Conservation (phyloP, 2,329 filamentous ascomycete species). For the Alternaria alternata region DNA sequence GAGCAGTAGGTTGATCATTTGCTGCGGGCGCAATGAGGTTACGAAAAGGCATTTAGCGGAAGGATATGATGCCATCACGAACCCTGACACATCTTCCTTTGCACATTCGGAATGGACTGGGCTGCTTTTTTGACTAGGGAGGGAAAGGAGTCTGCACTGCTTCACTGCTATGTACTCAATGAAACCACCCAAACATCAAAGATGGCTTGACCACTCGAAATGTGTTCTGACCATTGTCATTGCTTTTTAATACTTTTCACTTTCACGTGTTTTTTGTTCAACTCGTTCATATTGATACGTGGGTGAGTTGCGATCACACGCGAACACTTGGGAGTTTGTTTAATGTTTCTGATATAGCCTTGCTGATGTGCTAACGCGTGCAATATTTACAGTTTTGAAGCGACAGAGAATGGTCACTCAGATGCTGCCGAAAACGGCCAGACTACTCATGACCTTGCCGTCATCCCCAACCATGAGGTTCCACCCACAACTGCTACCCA, state of each 20-base stretch:
- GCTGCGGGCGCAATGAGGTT: slow-evolving; percentile 40
- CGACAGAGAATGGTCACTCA: background rate
- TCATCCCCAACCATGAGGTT: slow-evolving; percentile 68
- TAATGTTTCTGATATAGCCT: background rate
- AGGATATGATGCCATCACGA: slow-evolving; percentile 37
- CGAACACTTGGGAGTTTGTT: background rate
- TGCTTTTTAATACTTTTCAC: background rate
- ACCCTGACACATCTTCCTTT: slow-evolving; percentile 41
- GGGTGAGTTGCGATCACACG: no score
- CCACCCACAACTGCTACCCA: slow-evolving; percentile 71
- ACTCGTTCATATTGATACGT: background rate
- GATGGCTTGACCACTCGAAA: slow-evolving; percentile 36
- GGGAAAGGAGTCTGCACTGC: slow-evolving; percentile 41
- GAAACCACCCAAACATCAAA: slow-evolving; percentile 41
- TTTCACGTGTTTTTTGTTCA: background rate
- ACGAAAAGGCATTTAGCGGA: slow-evolving; percentile 41
- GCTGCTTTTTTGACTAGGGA: slow-evolving; percentile 40
- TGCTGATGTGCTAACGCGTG: background rate
- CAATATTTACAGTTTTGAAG: slow-evolving; percentile 12
- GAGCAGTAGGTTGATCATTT: slow-evolving; percentile 41
- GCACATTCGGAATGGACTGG: slow-evolving; percentile 41
- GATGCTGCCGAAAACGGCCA: slow-evolving; percentile 65
- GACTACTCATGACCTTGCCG: slow-evolving; percentile 64
- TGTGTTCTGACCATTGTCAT: slow-evolving; percentile 3
- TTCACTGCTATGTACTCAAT: slow-evolving; percentile 45